Evolutionary conservation across 176 grass and related monocot species (phyloP).

Genomic region (Puya raimondii): DNA sequence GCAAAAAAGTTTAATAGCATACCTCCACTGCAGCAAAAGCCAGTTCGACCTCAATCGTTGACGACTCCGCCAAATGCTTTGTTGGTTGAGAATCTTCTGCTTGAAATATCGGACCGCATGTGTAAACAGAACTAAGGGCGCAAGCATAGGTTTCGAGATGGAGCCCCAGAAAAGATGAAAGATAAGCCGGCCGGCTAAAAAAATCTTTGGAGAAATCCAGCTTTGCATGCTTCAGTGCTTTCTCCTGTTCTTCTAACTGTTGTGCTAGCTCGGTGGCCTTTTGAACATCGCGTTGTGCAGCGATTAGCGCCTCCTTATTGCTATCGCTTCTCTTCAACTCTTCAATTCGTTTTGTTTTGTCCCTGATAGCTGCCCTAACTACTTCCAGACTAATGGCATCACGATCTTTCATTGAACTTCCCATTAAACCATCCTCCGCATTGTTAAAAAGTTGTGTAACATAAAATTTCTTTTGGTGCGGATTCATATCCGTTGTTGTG

Average conservation of each 20-base stretch:
- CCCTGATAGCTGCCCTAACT: conserved; percentile 31
- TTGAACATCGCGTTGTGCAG: conserved; percentile 31
- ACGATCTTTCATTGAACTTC: background rate
- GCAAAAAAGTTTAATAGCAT: conserved; percentile 3
- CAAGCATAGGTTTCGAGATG: conserved; percentile 60
- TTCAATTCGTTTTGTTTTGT: conserved; percentile 38
- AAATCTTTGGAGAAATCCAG: conserved; percentile 22
- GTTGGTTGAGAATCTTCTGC: conserved; percentile 21
- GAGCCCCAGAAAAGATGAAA: conserved; percentile 23
- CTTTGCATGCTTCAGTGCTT: conserved; percentile 6
- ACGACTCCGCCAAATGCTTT: conserved; percentile 37
- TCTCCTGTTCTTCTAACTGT: conserved; percentile 30
- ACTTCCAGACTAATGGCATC: conserved; percentile 28
- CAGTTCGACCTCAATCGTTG: conserved; percentile 39
- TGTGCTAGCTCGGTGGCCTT: conserved; percentile 25
- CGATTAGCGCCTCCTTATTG: conserved; percentile 44
- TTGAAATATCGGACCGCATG: conserved; percentile 39
- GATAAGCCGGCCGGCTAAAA: conserved; percentile 32
- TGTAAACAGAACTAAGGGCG: conserved; percentile 45
- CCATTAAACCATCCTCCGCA: conserved; percentile 6
- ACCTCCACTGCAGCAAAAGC: conserved; percentile 47
- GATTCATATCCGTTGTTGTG: conserved; percentile 24
- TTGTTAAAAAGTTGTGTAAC: conserved; percentile 22
- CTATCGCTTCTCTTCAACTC: conserved; percentile 41
- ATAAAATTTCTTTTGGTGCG: conserved; percentile 24